These are phyloP conservation scores for Picochlorum sp. DNA, from an alignment of 139 green algal species.

Conservation along the genomic window DNA sequence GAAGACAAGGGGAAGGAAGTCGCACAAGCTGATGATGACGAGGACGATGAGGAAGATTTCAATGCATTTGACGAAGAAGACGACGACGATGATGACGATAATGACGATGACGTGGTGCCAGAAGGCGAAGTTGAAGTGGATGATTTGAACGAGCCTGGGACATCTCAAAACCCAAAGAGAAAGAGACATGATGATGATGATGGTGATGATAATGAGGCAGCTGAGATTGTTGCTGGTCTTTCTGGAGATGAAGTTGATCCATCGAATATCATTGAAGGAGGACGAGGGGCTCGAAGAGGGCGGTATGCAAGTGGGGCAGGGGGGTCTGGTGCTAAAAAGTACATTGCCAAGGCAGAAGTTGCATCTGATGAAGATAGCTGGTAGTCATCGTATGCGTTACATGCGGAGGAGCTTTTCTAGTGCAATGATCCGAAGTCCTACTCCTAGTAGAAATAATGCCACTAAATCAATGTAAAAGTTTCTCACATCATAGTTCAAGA, in stretches of 20 bases:
- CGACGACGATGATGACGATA: slow-evolving; percentile 6
- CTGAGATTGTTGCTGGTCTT: slow-evolving; percentile 20
- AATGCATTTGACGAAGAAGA: slow-evolving; percentile 10
- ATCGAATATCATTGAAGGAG: slow-evolving; percentile 17
- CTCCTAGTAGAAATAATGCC: slow-evolving; percentile 29
- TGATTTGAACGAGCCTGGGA: background rate
- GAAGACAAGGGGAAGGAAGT: background rate
- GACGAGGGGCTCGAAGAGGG: slow-evolving; percentile 17
- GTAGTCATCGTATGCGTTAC: background rate
- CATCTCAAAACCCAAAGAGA: slow-evolving; percentile 7
- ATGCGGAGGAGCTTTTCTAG: background rate
- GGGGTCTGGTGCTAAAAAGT: slow-evolving; percentile 4
- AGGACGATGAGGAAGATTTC: slow-evolving; percentile 19
- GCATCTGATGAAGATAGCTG: slow-evolving; percentile 42
- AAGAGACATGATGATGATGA: background rate
- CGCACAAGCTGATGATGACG: slow-evolving; percentile 11
- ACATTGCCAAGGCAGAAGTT: slow-evolving; percentile 16
- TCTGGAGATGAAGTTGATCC: slow-evolving; percentile 36
- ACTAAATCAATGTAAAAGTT: slow-evolving; percentile 26
- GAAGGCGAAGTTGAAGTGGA: slow-evolving; percentile 1
- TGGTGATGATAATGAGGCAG: background rate
- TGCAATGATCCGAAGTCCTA: slow-evolving; percentile 1
- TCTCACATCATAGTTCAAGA: slow-evolving; percentile 33
- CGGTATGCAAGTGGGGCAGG: background rate
- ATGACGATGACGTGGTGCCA: slow-evolving; percentile 2